Conservation (phyloP, 495 filamentous ascomycete genomes). For the Endocarpon pusillum region DNA sequence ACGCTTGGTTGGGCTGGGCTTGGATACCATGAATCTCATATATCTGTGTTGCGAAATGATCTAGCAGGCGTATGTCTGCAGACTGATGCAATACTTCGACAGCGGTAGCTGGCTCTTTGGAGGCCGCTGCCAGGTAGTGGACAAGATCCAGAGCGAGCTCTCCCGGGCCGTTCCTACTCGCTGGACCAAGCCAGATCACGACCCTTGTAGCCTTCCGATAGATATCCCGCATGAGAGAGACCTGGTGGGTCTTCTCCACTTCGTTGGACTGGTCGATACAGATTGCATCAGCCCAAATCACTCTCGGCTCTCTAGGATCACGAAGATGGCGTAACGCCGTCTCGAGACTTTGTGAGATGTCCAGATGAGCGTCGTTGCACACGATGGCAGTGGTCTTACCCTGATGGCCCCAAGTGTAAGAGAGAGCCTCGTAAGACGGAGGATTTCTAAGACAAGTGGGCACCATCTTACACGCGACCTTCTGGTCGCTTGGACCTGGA, state of each 20-base stretch:
- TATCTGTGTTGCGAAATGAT: too few relatives aligned
- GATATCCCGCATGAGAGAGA: constrained; percentile 16
- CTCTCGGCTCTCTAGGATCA: neutral
- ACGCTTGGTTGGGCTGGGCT: too few relatives aligned
- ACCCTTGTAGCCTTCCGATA: constrained; percentile 14
- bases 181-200: constrained; percentile 14
- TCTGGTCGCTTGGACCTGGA: too few relatives aligned
- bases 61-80: too few relatives aligned
- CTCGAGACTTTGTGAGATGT: neutral
- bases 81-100: too few relatives aligned
- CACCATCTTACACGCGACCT: too few relatives aligned
- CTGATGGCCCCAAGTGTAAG: neutral
- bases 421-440: constrained; percentile 1
- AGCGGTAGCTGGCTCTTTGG: too few relatives aligned
- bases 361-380: neutral
- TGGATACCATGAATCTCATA: too few relatives aligned
- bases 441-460: too few relatives aligned
- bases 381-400: neutral
- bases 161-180: too few relatives aligned
- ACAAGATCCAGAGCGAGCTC: too few relatives aligned
- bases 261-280: constrained; percentile 17
- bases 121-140: too few relatives aligned
- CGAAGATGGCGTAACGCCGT: neutral
- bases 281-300: constrained; percentile 17
- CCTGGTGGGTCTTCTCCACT: constrained; percentile 11